Evolutionary conservation across 176 grass and related monocot species (phyloP).

Genomic region (Thalia dealbata): DNA sequence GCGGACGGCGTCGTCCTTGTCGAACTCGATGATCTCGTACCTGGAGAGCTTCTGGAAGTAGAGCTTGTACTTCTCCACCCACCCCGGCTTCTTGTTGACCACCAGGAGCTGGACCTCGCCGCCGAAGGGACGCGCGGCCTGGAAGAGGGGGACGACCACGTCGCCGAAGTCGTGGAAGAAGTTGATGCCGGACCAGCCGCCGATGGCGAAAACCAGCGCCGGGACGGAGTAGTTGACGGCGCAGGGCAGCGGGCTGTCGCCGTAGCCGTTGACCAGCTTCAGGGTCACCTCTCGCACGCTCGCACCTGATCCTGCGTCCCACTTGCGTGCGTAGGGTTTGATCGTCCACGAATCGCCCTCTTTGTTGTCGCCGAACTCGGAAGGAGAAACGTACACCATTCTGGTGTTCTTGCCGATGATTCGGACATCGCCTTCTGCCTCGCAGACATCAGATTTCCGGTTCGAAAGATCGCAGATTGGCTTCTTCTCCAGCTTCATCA

Average conservation of each 20-base stretch:
- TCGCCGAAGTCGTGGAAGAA: slow-evolving; percentile 97
- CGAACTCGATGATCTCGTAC: slow-evolving; percentile 58
- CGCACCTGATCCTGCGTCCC: slow-evolving; percentile 53
- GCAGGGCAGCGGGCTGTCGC: slow-evolving; percentile 36
- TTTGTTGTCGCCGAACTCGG: slow-evolving; percentile 15
- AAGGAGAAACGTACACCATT: slow-evolving; percentile 35
- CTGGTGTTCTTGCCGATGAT: slow-evolving; percentile 36
- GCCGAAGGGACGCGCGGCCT: slow-evolving; percentile 50
- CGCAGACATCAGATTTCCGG: slow-evolving; percentile 27
- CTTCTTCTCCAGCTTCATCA: not conserved
- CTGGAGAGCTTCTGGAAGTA: slow-evolving; percentile 51
- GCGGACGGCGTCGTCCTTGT: slow-evolving; percentile 63
- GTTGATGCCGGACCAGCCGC: slow-evolving; percentile 79
- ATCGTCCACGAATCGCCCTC: slow-evolving; percentile 38
- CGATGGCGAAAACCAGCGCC: slow-evolving; percentile 67
- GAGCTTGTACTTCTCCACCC: slow-evolving; percentile 59
- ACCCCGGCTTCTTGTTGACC: slow-evolving; percentile 52
- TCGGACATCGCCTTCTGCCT: slow-evolving; percentile 47
- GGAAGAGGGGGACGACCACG: slow-evolving; percentile 82
- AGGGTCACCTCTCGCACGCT: slow-evolving; percentile 57
- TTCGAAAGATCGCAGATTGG: slow-evolving; percentile 24
- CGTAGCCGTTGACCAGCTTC: slow-evolving; percentile 24
- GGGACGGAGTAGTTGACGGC: slow-evolving; percentile 72
- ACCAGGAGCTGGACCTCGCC: slow-evolving; percentile 66
- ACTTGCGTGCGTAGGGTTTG: slow-evolving; percentile 83